Base-by-base conservation (phyloP, 2,329 filamentous ascomycete species). In the Colletotrichum sojae region DNA sequence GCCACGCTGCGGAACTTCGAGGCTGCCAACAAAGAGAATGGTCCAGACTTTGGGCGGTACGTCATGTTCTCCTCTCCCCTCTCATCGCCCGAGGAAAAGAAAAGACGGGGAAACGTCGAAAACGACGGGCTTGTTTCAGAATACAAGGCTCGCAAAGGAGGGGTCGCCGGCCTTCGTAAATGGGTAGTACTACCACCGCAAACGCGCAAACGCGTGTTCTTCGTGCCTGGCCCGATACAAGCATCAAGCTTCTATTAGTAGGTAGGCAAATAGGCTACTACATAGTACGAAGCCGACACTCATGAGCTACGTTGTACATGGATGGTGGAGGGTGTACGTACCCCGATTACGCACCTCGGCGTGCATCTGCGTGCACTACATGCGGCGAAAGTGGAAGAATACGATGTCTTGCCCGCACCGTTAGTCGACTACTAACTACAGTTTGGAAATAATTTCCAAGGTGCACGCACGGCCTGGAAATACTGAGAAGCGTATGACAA, bases 201-300 rank as follows among this genome's bases (percentile, higher is more conserved):
- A 58, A 27, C 43, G 56, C 56, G 48, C 58, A 36, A 61, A 61
- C 48, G 48, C 58, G 58, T 61, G 58, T 61, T 60, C 58, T 36
- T 27, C 36, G 58, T 61, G 58, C 58, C 58, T 52, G 48, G 36
- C 49, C 31, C 36, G 31, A 36, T 36, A 22, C 31, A 45, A 61
- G 48, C 58, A 43, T 61, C 46, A 43, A 52, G 56, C 56, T 61
- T 4, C 27, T 40, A 20, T 22, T 10, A 16, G 9, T 36, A 58
- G 39, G 15, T 20, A 40, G 22, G 20, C 18, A 36, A 58, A 20
- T 53, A 52, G 48, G 48, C 46, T 60, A 58, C 31, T 48, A 9
- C 40, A 22, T 60, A 58, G 20, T 48, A 9, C 40, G 39, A 27
- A 57, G 22, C 10, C 20, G 9, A 31, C 40, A 1, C 39, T 15